Evolutionary conservation across 176 grass and related monocot genomes (phyloP).

Genomic region (Triticum monococcum): DNA sequence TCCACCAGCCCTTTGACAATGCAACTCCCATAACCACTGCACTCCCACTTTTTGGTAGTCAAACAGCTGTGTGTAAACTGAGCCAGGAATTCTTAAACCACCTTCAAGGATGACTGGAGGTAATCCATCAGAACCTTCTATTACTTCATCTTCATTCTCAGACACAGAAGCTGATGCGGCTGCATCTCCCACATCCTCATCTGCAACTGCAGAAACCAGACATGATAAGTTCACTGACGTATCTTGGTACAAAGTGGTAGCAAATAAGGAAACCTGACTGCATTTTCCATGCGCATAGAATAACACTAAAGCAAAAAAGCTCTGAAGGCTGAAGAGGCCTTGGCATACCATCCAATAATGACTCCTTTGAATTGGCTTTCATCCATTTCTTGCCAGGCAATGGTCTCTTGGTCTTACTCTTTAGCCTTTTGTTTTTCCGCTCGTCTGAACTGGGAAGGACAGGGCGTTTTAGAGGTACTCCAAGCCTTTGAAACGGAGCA

Average conservation of each 20-base stretch:
- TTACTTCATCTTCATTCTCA: conserved; percentile 56
- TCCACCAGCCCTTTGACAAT: conserved; percentile 89
- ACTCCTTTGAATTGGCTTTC: conserved; percentile 45
- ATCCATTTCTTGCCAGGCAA: conserved; percentile 88
- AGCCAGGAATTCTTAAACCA: conserved; percentile 71
- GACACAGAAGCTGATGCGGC: conserved; percentile 33
- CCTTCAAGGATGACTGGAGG: conserved; percentile 73
- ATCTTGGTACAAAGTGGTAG: background rate
- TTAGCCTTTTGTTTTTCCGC: conserved; percentile 50
- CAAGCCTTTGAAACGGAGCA: conserved; percentile 78
- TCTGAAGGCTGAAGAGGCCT: background rate
- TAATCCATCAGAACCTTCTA: conserved; percentile 33
- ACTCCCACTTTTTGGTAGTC: conserved; percentile 98
- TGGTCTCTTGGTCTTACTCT: conserved; percentile 56
- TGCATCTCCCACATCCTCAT: conserved; percentile 47
- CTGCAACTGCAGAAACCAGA: conserved; percentile 32
- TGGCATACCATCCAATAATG: conserved; percentile 36
- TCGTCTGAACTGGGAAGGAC: conserved; percentile 45
- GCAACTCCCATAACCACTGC: conserved; percentile 97
- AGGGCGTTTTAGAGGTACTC: conserved; percentile 52
- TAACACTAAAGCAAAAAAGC: conserved; percentile 3
- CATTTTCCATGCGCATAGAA: background rate
- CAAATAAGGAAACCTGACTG: conserved; percentile 4
- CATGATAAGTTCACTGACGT: conserved; percentile 12
- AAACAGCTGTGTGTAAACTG: conserved; percentile 68